These are phyloP conservation scores for Stagonosporopsis cucurbitacearum DNA, from an alignment of 2,329 filamentous ascomycete species.

Conservation along the genomic window DNA sequence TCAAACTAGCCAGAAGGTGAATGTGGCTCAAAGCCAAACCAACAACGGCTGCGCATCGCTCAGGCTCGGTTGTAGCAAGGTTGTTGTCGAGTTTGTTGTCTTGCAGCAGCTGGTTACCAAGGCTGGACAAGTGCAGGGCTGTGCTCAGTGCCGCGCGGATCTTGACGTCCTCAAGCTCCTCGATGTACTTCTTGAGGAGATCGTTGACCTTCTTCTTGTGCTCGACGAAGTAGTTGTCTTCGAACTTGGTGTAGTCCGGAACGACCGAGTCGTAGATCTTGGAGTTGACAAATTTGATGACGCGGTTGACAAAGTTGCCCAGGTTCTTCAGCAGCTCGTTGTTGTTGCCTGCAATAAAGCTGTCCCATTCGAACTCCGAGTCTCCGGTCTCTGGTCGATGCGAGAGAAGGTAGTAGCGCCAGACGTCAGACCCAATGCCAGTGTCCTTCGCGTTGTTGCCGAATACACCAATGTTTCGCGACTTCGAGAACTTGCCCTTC, in stretches of 20 bases:
- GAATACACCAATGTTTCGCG: slow-evolving; percentile 86
- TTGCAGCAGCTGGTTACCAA: slow-evolving; percentile 66
- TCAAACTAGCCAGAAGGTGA: slow-evolving; percentile 78
- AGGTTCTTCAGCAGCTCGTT: slow-evolving; percentile 82
- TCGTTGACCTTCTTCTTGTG: slow-evolving; percentile 69
- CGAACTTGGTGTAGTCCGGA: slow-evolving; percentile 68
- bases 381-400: slow-evolving; percentile 85
- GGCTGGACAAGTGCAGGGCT: slow-evolving; percentile 69
- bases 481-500: slow-evolving; percentile 83
- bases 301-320: slow-evolving; percentile 63
- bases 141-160: slow-evolving; percentile 70
- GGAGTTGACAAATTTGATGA: slow-evolving; percentile 74
- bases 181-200: slow-evolving; percentile 70
- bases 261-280: slow-evolving; percentile 73
- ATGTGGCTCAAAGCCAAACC: slow-evolving; percentile 84
- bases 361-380: slow-evolving; percentile 87
- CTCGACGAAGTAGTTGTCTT: slow-evolving; percentile 48
- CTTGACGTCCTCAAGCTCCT: slow-evolving; percentile 73
- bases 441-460: slow-evolving; percentile 88
- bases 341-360: slow-evolving; percentile 86
- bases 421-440: slow-evolving; percentile 84
- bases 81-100: slow-evolving; percentile 66
- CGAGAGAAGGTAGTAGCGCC: slow-evolving; percentile 88
- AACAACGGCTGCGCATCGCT: slow-evolving; percentile 67
- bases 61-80: slow-evolving; percentile 65